These are phyloP conservation scores for Phialophora expanda DNA, from an alignment of 2,329 filamentous ascomycete genomes.

Conservation along the genomic window DNA sequence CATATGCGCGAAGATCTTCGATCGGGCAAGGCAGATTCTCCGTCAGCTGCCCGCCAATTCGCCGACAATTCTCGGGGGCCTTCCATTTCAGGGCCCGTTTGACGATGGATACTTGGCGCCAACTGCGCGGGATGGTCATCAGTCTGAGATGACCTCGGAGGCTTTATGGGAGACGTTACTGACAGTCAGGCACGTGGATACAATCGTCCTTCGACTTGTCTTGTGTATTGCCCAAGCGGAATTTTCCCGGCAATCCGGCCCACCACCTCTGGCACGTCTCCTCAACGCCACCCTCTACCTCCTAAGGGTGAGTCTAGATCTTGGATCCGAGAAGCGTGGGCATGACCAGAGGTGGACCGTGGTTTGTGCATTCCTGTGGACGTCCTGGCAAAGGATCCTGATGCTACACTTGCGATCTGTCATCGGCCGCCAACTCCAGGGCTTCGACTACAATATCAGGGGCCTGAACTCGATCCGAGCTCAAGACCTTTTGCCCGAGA, in stretches of 20 bases:
- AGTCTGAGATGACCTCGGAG: not conserved
- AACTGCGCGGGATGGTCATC: not conserved
- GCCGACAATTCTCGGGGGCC: not conserved
- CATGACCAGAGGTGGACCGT: not conserved
- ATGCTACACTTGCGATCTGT: constrained; percentile 51
- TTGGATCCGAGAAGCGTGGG: not conserved
- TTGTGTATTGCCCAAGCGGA: not conserved
- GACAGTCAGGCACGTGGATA: not conserved
- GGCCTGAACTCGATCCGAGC: constrained; percentile 9
- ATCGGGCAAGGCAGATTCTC: not conserved
- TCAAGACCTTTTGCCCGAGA: constrained; percentile 16
- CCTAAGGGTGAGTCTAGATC: not conserved
- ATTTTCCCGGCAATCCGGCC: not conserved
- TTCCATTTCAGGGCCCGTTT: constrained; percentile 1
- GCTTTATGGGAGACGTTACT: not conserved
- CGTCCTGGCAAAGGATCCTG: constrained; percentile 1
- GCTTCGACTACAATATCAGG: constrained; percentile 58
- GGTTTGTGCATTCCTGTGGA: not conserved
- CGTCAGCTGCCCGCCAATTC: not conserved
- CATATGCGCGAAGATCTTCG: not conserved
- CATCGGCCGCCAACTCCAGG: constrained; percentile 77
- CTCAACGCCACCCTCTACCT: constrained; percentile 2
- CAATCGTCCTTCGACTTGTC: not conserved
- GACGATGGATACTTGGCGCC: not conserved
- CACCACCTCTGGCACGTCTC: not conserved